Evolutionary conservation across 345 rosid species (phyloP).

Genomic region (Carallia pectinifolia): DNA sequence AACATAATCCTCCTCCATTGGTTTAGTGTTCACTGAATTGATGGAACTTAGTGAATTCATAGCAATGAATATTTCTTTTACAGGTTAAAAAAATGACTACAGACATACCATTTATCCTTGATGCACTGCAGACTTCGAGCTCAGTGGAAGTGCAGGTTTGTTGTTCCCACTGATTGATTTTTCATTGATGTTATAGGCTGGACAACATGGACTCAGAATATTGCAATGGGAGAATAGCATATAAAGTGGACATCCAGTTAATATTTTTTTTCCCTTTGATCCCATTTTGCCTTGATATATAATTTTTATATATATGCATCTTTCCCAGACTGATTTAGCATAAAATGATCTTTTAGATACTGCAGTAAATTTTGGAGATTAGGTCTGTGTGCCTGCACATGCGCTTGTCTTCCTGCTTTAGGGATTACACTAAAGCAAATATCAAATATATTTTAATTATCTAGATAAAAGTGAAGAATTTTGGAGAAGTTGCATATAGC

Average conservation of each 20-base stretch:
- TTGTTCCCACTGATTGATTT: constrained; percentile 17
- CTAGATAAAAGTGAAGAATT: neutral
- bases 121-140: constrained; percentile 66
- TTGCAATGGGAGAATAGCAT: neutral
- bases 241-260: too few species aligned
- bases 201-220: constrained; percentile 1
- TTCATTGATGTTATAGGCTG: constrained; percentile 1
- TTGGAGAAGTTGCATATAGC: neutral
- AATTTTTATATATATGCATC: too few species aligned
- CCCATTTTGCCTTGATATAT: too few species aligned
- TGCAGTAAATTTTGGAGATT: too few species aligned
- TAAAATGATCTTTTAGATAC: too few species aligned
- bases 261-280: too few species aligned
- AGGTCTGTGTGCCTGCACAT: too few species aligned
- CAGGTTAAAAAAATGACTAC: constrained; percentile 88
- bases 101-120: constrained; percentile 67
- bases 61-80: constrained; percentile 17
- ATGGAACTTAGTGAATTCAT: neutral
- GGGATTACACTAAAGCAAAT: neutral
- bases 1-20: too few species aligned
- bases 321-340: too few species aligned
- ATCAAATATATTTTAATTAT: too few species aligned
- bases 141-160: constrained; percentile 80
- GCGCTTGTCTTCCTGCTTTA: neutral
- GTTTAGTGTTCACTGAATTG: neutral